phyloP scores from a whole-genome alignment of 208 protist species.

The Porcisia hertigi region DNA sequence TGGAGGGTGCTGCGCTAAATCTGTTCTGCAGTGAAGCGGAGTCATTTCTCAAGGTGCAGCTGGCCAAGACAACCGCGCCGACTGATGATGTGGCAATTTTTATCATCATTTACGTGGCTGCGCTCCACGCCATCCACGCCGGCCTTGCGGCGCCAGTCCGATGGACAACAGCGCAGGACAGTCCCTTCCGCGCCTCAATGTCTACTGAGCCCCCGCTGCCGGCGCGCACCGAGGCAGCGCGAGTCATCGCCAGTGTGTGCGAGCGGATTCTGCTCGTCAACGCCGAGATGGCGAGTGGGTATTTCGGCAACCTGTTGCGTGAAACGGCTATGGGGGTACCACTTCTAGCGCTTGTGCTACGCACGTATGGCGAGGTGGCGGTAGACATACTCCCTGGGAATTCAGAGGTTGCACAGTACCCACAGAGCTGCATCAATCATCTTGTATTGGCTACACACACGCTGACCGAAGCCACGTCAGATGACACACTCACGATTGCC shows the following conservation, averaged over 20 bases:
- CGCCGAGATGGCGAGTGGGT: neutral
- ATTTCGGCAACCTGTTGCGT: constrained; percentile 19
- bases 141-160: constrained; percentile 16
- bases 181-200: constrained; percentile 11
- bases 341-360: constrained; percentile 43
- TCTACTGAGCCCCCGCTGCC: neutral
- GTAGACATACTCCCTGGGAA: constrained; percentile 6
- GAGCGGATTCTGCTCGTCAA: constrained; percentile 24
- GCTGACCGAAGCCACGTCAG: neutral
- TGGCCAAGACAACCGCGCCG: neutral
- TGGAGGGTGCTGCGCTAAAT: neutral
- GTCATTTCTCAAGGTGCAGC: constrained; percentile 1
- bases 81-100: neutral
- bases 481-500: constrained; percentile 14
- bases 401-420: neutral
- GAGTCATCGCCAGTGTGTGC: constrained; percentile 8
- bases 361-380: constrained; percentile 46
- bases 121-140: constrained; percentile 20
- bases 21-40: neutral
- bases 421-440: constrained; percentile 13
- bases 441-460: constrained; percentile 9
- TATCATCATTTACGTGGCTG: constrained; percentile 9
- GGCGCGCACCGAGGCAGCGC: neutral
- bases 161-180: constrained; percentile 11
- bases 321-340: constrained; percentile 34